Conservation (phyloP, 305 asterid species). For the Solanum chacoense region DNA sequence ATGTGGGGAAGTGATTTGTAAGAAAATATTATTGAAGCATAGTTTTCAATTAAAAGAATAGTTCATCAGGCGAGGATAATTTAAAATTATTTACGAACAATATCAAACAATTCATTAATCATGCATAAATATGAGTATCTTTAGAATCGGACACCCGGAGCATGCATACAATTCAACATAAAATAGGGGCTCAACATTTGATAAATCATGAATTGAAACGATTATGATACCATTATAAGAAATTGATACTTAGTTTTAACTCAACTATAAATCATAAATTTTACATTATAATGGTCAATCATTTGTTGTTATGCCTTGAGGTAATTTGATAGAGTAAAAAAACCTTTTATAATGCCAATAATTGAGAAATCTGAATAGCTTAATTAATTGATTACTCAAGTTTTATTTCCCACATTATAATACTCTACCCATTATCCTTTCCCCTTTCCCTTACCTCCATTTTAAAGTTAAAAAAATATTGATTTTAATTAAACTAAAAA, state of each 20-base stretch:
- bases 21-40: neutral
- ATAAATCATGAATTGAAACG: neutral
- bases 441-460: too few relatives aligned
- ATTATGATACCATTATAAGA: neutral
- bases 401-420: too few relatives aligned
- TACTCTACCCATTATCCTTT: too few relatives aligned
- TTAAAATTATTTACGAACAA: neutral
- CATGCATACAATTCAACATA: neutral
- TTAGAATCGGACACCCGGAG: neutral
- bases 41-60: neutral
- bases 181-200: neutral
- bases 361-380: too few relatives aligned
- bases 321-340: neutral
- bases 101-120: neutral
- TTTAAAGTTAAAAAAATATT: neutral
- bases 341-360: neutral
- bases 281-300: neutral
- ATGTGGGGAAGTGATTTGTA: neutral
- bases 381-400: too few relatives aligned
- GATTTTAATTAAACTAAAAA: neutral
- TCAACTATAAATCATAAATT: neutral
- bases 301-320: neutral
- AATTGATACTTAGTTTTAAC: neutral
- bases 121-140: neutral
- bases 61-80: rapidly evolving